These are phyloP conservation scores for Alnus rubra DNA, from an alignment of 306 rosid genomes.

Conservation along the genomic window DNA sequence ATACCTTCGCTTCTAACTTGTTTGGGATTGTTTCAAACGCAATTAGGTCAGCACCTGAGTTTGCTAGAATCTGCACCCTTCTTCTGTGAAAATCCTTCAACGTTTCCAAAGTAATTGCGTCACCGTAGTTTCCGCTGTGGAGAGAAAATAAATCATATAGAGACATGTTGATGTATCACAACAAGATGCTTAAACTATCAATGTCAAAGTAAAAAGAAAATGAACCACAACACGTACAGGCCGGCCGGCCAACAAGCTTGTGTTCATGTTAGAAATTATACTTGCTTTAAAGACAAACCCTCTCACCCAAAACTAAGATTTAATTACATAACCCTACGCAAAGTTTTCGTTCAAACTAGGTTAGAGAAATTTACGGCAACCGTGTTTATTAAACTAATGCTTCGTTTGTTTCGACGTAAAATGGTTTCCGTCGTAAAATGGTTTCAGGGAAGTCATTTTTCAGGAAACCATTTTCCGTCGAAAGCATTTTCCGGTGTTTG, in stretches of 20 bases:
- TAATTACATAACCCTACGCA: too few species aligned
- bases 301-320: not conserved
- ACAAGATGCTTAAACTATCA: not conserved
- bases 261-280: not conserved
- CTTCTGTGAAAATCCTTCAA: constrained; percentile 80
- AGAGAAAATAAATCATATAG: not conserved
- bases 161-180: not conserved
- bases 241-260: not conserved
- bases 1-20: constrained; percentile 81
- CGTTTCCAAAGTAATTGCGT: constrained; percentile 52
- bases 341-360: too few species aligned
- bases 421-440: too few species aligned
- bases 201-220: constrained; percentile 38
- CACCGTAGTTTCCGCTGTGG: constrained; percentile 76
- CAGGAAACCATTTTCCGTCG: too few species aligned
- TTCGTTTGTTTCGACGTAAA: too few species aligned
- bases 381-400: too few species aligned
- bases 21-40: constrained; percentile 93
- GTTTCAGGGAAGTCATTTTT: too few species aligned
- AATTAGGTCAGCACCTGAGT: constrained; percentile 75
- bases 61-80: constrained; percentile 74
- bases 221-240: not conserved
- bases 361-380: too few species aligned
- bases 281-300: not conserved
- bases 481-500: too few species aligned